These are phyloP conservation scores for Alternaria brassicae DNA, from an alignment of 2,329 filamentous ascomycete genomes.

Conservation along the genomic window DNA sequence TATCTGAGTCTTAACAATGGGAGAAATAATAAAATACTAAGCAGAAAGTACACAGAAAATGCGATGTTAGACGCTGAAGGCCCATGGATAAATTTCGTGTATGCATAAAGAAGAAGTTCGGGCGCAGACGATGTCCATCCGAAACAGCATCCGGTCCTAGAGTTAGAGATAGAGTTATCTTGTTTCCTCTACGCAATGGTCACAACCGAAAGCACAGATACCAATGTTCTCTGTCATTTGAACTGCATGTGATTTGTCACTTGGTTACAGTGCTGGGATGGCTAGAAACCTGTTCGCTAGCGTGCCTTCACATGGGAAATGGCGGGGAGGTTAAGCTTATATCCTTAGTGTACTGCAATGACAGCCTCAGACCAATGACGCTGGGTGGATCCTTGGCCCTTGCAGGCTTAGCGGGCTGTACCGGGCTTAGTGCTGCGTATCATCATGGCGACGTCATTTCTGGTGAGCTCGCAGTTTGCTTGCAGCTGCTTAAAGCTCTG, in stretches of 20 bases:
- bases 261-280: neutral
- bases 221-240: neutral
- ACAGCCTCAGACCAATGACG: conserved; percentile 15
- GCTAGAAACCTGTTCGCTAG: conserved; percentile 5
- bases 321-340: conserved; percentile 13
- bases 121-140: neutral
- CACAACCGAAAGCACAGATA: neutral
- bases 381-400: neutral
- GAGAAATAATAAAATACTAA: neutral
- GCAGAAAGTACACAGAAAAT: neutral
- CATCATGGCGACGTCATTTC: conserved; percentile 22
- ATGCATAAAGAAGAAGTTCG: neutral
- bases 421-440: conserved; percentile 11
- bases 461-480: conserved; percentile 1
- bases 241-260: neutral
- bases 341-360: conserved; percentile 6
- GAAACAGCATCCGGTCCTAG: neutral
- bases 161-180: neutral
- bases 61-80: neutral
- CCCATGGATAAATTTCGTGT: neutral
- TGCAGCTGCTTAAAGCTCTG: conserved; percentile 16
- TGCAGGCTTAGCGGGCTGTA: neutral
- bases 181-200: neutral
- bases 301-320: neutral
- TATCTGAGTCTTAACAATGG: no score